These are phyloP conservation scores for Amoebophrya sp. DNA, from an alignment of 169 alveolate species.

Conservation along the genomic window DNA sequence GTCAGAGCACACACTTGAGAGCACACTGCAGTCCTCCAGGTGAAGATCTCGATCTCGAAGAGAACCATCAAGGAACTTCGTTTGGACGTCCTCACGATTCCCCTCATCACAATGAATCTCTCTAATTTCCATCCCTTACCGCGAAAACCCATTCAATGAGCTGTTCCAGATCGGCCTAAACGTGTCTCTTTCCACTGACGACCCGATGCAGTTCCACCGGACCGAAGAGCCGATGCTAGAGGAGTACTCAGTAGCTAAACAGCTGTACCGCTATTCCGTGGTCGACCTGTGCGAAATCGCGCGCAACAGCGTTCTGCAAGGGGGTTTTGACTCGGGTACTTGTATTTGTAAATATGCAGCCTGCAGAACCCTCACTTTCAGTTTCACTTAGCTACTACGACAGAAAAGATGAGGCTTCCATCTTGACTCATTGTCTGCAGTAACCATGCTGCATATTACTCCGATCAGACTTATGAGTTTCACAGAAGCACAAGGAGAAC, in stretches of 20 bases:
- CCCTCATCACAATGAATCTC: too few species aligned
- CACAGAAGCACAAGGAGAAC: too few species aligned
- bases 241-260: conserved; percentile 77
- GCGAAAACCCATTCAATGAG: too few species aligned
- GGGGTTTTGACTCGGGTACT: conserved; percentile 44
- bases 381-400: too few species aligned
- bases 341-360: too few species aligned
- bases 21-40: not conserved
- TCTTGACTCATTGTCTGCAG: too few species aligned
- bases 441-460: too few species aligned
- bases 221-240: conserved; percentile 85
- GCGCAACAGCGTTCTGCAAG: conserved; percentile 72
- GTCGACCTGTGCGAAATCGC: conserved; percentile 80
- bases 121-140: too few species aligned
- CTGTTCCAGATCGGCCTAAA: conserved; percentile 76
- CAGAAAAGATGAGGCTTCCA: too few species aligned
- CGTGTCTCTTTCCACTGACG: conserved; percentile 83
- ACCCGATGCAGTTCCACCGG: conserved; percentile 81
- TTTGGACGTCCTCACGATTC: not conserved
- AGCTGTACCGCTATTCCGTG: conserved; percentile 62
- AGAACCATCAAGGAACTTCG: not conserved
- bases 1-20: not conserved
- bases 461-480: too few species aligned
- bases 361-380: too few species aligned
- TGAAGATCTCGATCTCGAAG: not conserved